These are phyloP conservation scores for Ascochyta viciae-villosae DNA, from an alignment of 2,329 filamentous ascomycete species.

Conservation along the genomic window DNA sequence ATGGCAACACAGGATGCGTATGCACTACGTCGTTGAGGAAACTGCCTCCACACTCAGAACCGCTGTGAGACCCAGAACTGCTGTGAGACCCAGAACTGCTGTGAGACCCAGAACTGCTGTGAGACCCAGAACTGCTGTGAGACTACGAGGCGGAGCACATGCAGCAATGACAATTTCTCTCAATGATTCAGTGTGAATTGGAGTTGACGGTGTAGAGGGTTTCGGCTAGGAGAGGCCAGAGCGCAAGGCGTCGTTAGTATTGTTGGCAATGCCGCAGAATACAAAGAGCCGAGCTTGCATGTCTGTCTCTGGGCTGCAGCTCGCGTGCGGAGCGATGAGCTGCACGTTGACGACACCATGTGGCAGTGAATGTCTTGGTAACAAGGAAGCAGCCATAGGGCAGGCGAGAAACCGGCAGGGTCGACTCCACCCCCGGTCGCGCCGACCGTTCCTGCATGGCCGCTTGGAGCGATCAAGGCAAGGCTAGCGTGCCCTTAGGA, in stretches of 20 bases:
- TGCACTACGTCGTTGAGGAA: neutral
- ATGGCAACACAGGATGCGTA: neutral
- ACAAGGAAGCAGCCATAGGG: slow-evolving; percentile 22
- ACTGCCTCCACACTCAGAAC: neutral
- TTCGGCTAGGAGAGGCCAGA: neutral
- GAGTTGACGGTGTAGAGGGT: neutral
- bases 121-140: neutral
- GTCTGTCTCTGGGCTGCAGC: neutral
- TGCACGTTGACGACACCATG: slow-evolving; percentile 14
- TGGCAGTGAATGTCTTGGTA: slow-evolving; percentile 19
- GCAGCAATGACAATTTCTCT: neutral
- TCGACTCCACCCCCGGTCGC: slow-evolving; percentile 1
- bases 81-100: neutral
- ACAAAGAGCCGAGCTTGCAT: slow-evolving; percentile 2
- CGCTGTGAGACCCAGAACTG: neutral
- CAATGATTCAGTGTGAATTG: neutral
- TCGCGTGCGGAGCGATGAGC: slow-evolving; percentile 4
- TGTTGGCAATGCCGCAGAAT: slow-evolving; percentile 7
- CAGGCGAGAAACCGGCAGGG: slow-evolving; percentile 17
- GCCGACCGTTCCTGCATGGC: slow-evolving; percentile 17
- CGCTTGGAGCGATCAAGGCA: slow-evolving; percentile 13
- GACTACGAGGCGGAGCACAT: neutral
- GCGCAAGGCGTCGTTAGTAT: slow-evolving; percentile 4
- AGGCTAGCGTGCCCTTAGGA: slow-evolving; percentile 11
- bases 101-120: neutral